Evolutionary conservation across 495 filamentous ascomycete genomes (phyloP), one percentile per base, ranked within the genome.

Genomic region (Xylaria cubensis): DNA sequence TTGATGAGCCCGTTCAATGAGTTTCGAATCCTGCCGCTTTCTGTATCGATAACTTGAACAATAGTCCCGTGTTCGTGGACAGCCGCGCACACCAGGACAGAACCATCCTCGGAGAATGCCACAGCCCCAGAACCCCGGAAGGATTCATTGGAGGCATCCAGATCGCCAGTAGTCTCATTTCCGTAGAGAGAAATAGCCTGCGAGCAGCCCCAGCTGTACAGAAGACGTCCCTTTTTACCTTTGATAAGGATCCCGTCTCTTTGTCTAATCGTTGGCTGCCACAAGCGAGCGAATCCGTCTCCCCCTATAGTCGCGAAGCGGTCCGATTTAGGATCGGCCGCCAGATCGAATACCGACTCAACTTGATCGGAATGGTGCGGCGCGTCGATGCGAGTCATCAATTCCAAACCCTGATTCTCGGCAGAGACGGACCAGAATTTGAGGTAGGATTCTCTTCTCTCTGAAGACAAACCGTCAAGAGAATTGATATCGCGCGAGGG

Each of bases 401-500:
- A 82, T 76, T 93, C 89, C 87, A 95, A 93, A 2, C 83, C 78
- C 51, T 85, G 84, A 42, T 84, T 86, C 42, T 89, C 87, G 26
- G 86, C 80, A 50, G 87, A 88, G 86, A 93, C 94, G 66, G 87
- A 86, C 96, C 96, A 99, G 78, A 99, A 95, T 75, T 95, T 97
- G 29, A 99, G 82, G 74, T 90, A 92, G 2, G 93, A 86, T 76
- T 99, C 96, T 7, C 88, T 86, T 41, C 84, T 86, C 66, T 88
- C 85, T 59, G 84, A 83, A 50, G 84, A 58, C 26, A 80, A 80
- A 73, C 83, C 69, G 85, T 81, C 76, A 0, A 78, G 67, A 41
- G 84, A 81, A 51, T 85, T 82, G n/a, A 92, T 64, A 74, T 95
- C 93, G 67, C 85, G 84, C 39, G 81, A 80, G 24, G 90, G 89